These are phyloP conservation scores for Chaetomium sp. DNA, from an alignment of 2,329 filamentous ascomycete genomes.

Conservation along the genomic window DNA sequence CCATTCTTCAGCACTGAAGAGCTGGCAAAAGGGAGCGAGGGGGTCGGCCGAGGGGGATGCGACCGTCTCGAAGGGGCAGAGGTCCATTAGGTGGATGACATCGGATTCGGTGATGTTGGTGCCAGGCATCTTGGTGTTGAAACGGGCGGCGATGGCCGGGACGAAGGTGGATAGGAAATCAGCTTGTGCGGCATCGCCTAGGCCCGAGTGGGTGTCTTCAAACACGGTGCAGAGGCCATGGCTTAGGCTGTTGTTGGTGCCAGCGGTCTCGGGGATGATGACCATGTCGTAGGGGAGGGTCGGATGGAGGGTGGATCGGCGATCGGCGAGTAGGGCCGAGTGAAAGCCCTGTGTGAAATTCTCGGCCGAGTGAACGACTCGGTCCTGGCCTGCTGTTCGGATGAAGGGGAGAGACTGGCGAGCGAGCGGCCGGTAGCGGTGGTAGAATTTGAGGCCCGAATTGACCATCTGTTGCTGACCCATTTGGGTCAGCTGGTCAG, in stretches of 20 bases:
- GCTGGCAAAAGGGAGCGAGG: slow-evolving; percentile 64
- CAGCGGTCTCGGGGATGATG: slow-evolving; percentile 60
- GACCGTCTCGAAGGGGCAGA: slow-evolving; percentile 83
- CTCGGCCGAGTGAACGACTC: slow-evolving; percentile 52
- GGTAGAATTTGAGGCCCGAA: slow-evolving; percentile 70
- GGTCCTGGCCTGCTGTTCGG: slow-evolving; percentile 36
- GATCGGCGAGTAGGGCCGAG: slow-evolving; percentile 37
- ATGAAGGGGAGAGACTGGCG: slow-evolving; percentile 40
- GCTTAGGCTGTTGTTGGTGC: slow-evolving; percentile 74
- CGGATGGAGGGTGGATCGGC: slow-evolving; percentile 30
- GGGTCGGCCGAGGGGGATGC: slow-evolving; percentile 43
- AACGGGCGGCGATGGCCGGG: slow-evolving; percentile 57
- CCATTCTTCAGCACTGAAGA: slow-evolving; percentile 74
- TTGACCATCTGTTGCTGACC: slow-evolving; percentile 65
- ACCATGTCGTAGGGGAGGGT: slow-evolving; percentile 51
- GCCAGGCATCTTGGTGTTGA: slow-evolving; percentile 64
- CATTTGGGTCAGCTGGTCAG: slow-evolving; percentile 51
- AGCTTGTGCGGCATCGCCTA: slow-evolving; percentile 45
- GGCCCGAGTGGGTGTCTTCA: slow-evolving; percentile 46
- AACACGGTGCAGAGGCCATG: slow-evolving; percentile 67
- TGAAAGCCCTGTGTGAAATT: slow-evolving; percentile 74
- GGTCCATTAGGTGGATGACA: slow-evolving; percentile 72
- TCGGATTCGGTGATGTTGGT: slow-evolving; percentile 58
- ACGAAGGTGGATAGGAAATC: slow-evolving; percentile 59
- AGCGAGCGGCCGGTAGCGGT: slow-evolving; percentile 60